phyloP scores from a whole-genome alignment of 495 filamentous ascomycete genomes.

The Immersiella caudata region DNA sequence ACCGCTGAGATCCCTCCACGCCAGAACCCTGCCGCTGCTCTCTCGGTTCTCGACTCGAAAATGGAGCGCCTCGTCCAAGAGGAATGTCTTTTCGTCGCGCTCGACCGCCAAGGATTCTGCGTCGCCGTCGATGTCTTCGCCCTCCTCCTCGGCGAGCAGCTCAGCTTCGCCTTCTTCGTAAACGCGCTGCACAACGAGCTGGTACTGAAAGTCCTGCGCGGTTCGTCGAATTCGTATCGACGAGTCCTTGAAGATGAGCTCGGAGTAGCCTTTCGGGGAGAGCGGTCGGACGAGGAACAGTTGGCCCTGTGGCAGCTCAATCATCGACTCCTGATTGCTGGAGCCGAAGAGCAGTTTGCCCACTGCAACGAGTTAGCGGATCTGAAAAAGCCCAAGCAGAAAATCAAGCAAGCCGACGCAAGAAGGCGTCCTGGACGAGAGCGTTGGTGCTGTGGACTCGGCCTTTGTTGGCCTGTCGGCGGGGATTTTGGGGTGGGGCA shows the following conservation, averaged over 20 bases:
- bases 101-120: constrained; percentile 66
- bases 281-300: constrained; percentile 94
- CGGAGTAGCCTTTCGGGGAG: constrained; percentile 95
- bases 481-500: constrained; percentile 17
- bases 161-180: constrained; percentile 98
- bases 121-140: constrained; percentile 72
- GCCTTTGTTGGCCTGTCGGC: background rate
- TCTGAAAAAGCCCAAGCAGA: background rate
- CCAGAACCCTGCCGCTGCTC: constrained; percentile 77
- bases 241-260: constrained; percentile 98
- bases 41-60: constrained; percentile 82
- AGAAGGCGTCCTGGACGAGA: constrained; percentile 7
- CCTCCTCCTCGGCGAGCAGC: constrained; percentile 78
- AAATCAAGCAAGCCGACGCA: background rate
- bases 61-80: constrained; percentile 88
- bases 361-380: constrained; percentile 54
- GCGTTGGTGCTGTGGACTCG: background rate
- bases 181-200: constrained; percentile 91
- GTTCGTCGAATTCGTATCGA: constrained; percentile 89
- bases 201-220: constrained; percentile 92
- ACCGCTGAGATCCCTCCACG: constrained; percentile 93
- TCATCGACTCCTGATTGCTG: constrained; percentile 86
- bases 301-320: constrained; percentile 92
- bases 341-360: constrained; percentile 92
- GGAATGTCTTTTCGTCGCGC: constrained; percentile 94